Evolutionary conservation across 2,329 filamentous ascomycete genomes (phyloP).

Genomic region (Pseudogymnoascus sp.): DNA sequence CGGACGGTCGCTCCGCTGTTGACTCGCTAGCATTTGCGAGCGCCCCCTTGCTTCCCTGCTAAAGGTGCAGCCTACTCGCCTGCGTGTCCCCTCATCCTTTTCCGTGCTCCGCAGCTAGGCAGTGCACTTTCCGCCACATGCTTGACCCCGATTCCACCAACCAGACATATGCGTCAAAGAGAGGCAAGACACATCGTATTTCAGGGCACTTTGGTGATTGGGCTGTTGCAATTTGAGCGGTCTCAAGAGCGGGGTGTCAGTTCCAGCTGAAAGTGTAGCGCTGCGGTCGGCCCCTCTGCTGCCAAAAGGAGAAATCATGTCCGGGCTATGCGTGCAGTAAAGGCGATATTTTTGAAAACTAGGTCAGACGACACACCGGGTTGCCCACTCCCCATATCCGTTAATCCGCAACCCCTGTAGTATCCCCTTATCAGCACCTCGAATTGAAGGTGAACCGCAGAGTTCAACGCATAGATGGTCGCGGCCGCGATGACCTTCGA

Average conservation of each 20-base stretch:
- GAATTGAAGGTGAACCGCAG: not conserved
- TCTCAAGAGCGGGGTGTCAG: too few species aligned
- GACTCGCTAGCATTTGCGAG: too few species aligned
- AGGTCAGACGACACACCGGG: constrained; percentile 7
- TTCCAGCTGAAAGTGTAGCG: too few species aligned
- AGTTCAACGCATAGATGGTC: too few species aligned
- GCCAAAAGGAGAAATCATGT: not conserved
- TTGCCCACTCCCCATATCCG: not conserved
- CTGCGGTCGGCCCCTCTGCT: not conserved
- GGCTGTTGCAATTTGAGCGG: too few species aligned
- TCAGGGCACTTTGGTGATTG: not conserved
- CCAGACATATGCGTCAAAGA: too few species aligned
- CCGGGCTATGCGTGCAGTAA: not conserved
- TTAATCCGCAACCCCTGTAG: not conserved
- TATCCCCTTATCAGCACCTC: not conserved
- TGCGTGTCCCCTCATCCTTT: not conserved
- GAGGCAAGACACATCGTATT: not conserved
- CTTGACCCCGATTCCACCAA: not conserved
- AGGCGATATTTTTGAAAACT: not conserved
- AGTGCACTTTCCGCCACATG: not conserved
- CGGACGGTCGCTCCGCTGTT: too few species aligned
- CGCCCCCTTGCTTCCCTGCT: too few species aligned
- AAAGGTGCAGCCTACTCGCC: too few species aligned
- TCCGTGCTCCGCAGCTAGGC: not conserved
- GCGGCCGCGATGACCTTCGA: too few species aligned